These are phyloP conservation scores for Wallacemonas rigidus DNA, from an alignment of 208 protist species.

Conservation along the genomic window DNA sequence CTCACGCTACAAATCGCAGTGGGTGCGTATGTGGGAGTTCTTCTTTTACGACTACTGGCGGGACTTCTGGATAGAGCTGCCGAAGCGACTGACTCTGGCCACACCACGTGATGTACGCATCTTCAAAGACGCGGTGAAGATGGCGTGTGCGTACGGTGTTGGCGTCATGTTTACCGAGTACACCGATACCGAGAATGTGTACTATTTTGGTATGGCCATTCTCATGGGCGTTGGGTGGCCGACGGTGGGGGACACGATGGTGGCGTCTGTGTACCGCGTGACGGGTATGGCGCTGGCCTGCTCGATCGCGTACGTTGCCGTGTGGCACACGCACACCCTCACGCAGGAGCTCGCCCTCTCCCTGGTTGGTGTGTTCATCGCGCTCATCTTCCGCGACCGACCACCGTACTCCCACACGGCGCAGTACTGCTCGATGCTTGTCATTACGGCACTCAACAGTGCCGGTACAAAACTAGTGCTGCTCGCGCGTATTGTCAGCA, in stretches of 20 bases:
- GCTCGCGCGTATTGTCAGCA: slow-evolving; percentile 48
- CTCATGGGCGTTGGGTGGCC: slow-evolving; percentile 58
- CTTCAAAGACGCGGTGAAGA: slow-evolving; percentile 43
- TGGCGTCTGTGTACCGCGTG: slow-evolving; percentile 56
- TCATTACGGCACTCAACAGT: slow-evolving; percentile 34
- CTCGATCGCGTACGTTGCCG: slow-evolving; percentile 49
- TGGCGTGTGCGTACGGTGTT: slow-evolving; percentile 35
- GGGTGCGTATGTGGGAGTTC: slow-evolving; percentile 27
- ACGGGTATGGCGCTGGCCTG: slow-evolving; percentile 51
- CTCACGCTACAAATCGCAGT: slow-evolving; percentile 29
- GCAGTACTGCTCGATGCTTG: slow-evolving; percentile 52
- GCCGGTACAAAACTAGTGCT: slow-evolving; percentile 32
- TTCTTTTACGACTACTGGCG: slow-evolving; percentile 41
- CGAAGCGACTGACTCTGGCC: slow-evolving; percentile 39
- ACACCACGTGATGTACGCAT: slow-evolving; percentile 38
- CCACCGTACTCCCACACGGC: slow-evolving; percentile 41
- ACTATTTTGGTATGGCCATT: slow-evolving; percentile 79
- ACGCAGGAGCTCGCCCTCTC: slow-evolving; percentile 30
- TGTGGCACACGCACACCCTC: slow-evolving; percentile 38
- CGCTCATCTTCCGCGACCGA: slow-evolving; percentile 41
- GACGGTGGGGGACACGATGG: slow-evolving; percentile 61
- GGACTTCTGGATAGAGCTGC: slow-evolving; percentile 32
- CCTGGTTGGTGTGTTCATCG: slow-evolving; percentile 40
- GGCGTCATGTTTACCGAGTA: slow-evolving; percentile 54
- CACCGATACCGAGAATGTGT: slow-evolving; percentile 49